Base-by-base conservation (phyloP, 2,329 filamentous ascomycete species). In the Verticillium nonalfalfae region DNA sequence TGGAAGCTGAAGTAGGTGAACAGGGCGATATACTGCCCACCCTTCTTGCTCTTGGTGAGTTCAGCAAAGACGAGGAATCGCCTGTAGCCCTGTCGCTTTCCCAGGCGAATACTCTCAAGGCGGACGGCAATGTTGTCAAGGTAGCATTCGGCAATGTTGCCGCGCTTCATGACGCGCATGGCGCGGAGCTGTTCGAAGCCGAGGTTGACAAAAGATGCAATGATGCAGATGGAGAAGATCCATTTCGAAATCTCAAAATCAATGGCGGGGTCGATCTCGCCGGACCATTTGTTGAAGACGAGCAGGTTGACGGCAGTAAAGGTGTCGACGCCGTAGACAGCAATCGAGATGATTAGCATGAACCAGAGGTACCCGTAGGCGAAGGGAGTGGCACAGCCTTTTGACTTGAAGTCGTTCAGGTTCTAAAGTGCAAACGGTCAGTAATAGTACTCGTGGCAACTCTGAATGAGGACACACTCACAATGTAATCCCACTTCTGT, bases 401-500 rank as follows among this genome's bases (percentile, higher is more conserved):
- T 87, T 2, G 90, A 89, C 73, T 89, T 92, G 82, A 97, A 98
- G 75, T 98, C 94, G 61, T 78, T 74, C 59, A 85, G 76, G 68
- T 77, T 85, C 77, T 76, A 59, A 39, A 7, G 36, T 14, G 13
- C 15, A 52, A 36, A 62, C 40, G 13, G 50, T 45, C 10, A 35
- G 15, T 10, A 18, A 11, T 31, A 11, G 38, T 31, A 64, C 26
- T 2, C 18, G 6, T 31, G 55, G 4, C 26, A 26, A 26, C 26
- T 26, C 26, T 26, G 26, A 26, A 26, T 26, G 26, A 26, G 26
- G 9, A 6, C 15, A 34, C 60, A 77, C 89, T 72, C 78, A 92
- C 90, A 73, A 98, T 93, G 73, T 93, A 96, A 70, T 93, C 91
- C 94, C 94, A 98, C 81, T 93, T 90, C 78, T 95, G 91, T 76